Conservation (phyloP, 495 filamentous ascomycete species). For the Xylaria curta region DNA sequence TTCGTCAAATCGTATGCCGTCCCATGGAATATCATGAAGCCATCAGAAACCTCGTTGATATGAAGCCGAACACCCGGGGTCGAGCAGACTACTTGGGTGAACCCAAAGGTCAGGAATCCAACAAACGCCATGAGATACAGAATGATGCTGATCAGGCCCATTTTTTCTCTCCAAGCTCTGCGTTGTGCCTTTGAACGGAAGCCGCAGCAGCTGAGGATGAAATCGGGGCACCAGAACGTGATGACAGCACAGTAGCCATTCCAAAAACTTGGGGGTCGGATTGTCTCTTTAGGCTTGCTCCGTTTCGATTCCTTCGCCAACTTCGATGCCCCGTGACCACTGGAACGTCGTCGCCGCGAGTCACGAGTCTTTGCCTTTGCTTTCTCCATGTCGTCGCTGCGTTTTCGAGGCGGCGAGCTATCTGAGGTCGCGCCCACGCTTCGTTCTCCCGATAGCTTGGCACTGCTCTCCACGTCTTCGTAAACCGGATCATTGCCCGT, state of each 20-base stretch:
- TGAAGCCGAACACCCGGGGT: constrained; percentile 70
- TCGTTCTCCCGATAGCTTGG: constrained; percentile 56
- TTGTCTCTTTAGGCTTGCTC: constrained; percentile 66
- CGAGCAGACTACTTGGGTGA: constrained; percentile 87
- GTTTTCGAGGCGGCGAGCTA: constrained; percentile 45
- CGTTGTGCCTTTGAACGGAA: constrained; percentile 88
- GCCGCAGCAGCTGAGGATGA: constrained; percentile 81
- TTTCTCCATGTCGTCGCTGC: constrained; percentile 49
- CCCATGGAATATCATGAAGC: constrained; percentile 97
- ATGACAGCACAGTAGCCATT: constrained; percentile 91
- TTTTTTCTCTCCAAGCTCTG: constrained; percentile 97
- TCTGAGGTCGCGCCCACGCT: constrained; percentile 49
- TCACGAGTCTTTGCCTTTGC: constrained; percentile 29
- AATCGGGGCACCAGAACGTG: constrained; percentile 94
- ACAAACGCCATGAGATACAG: constrained; percentile 85
- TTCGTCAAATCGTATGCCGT: constrained; percentile 77
- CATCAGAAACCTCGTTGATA: constrained; percentile 76
- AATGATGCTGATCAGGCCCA: constrained; percentile 95
- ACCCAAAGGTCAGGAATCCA: constrained; percentile 96
- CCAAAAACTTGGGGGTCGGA: constrained; percentile 88
- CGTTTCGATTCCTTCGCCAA: constrained; percentile 67
- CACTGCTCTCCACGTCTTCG: constrained; percentile 66
- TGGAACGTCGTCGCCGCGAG: constrained; percentile 40
- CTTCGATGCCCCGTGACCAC: constrained; percentile 47
- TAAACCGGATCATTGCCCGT: constrained; percentile 89